These are phyloP conservation scores for Talaromyces liani DNA, from an alignment of 495 filamentous ascomycete genomes.

Conservation along the genomic window DNA sequence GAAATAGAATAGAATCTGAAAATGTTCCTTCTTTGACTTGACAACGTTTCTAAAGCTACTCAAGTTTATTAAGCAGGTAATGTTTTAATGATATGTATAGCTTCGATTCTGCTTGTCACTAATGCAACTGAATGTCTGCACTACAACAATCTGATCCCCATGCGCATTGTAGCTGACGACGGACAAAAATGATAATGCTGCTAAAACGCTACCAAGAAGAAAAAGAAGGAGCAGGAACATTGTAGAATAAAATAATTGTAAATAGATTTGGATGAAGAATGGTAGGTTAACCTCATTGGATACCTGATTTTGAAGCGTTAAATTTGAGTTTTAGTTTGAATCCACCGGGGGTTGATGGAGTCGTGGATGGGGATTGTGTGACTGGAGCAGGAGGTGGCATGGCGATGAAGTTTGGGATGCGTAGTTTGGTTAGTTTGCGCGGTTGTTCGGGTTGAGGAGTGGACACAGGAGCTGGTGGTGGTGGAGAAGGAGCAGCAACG, in stretches of 20 bases:
- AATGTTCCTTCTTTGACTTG: background rate
- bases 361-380: conserved; percentile 16
- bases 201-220: background rate
- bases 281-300: too few relatives aligned
- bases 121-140: background rate
- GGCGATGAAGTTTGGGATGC: conserved; percentile 27
- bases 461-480: conserved; percentile 10
- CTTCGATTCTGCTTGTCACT: background rate
- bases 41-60: background rate
- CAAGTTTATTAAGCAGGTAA: background rate
- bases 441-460: conserved; percentile 9
- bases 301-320: conserved; percentile 8
- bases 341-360: conserved; percentile 29
- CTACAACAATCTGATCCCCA: background rate
- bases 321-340: conserved; percentile 40
- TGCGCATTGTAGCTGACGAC: background rate
- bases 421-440: conserved; percentile 25
- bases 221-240: background rate
- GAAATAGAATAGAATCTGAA: background rate
- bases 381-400: conserved; percentile 18
- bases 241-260: background rate
- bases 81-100: background rate
- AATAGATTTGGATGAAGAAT: background rate
- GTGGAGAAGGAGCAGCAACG: conserved; percentile 3
- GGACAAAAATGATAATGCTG: background rate